Base-by-base conservation (phyloP, 2,329 filamentous ascomycete genomes). In the Cercospora nicotianae region DNA sequence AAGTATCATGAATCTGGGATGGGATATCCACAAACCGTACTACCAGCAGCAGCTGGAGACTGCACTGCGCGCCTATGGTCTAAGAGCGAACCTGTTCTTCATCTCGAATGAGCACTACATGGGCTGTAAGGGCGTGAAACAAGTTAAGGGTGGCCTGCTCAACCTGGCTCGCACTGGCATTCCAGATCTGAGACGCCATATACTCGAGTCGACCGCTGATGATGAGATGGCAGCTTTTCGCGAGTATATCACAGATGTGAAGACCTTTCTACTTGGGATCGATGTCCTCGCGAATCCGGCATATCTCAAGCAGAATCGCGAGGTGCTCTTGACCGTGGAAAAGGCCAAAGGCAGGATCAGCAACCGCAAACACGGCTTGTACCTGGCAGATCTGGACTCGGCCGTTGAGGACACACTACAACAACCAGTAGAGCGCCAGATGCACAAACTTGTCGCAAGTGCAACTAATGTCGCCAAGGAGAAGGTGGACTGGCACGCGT, bases 101-200 rank as follows among this genome's bases (percentile, higher is more conserved):
- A 67, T 76, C 9, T 76, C 74, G 8, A 77, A 73, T 18, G 23
- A 48, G 20, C 75, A 77, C 51, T 77, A 77, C 61, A 63, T 59
- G 23, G 67, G 66, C 0, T 60, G 59, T 16, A 75, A 74, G 33
- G 71, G 67, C 2, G 64, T 26, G 10, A 62, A 36, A 8, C n/a
- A 31, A 0, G 20, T 67, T 2, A 13, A 18, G 9, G 67, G 69
- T 0, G 9, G 60, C 0, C 58, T 65, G 3, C 64, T 76, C 1
- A 48, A 45, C 1, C 20, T 67, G 0, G 63, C 63, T 5, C 36
- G 18, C 36, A 76, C 75, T 1, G 72, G 71, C 0, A 70, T 76
- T 6, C 75, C 72, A 6, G 57, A 13, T 1, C 62, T 76, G 1
- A 58, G 65, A 28, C 10, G 31, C 0, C 65, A 67, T 26, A 2